Percentiles rank a stretch among this genome's conserved stretches.
Conservation (phyloP, 2,329 filamentous ascomycete genomes). For the Colletotrichum sp. region DNA sequence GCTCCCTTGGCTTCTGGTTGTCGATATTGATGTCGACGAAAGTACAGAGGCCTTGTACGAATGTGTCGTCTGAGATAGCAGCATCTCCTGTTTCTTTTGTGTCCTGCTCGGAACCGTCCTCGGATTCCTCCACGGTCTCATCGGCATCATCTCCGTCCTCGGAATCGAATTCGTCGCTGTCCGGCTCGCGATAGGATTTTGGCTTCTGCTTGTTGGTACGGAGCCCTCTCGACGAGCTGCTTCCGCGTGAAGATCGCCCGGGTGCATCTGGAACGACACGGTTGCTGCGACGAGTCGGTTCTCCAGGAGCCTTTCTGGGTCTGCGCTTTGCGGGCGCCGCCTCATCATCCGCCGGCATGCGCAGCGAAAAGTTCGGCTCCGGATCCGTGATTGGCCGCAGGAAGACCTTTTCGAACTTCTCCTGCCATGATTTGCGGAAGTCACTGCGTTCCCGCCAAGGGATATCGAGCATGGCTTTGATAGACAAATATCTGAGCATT, state of each 20-base stretch:
- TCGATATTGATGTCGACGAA: slow-evolving; percentile 76
- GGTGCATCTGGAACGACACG: slow-evolving; percentile 35
- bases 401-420: slow-evolving; percentile 72
- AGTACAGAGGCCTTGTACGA: slow-evolving; percentile 73
- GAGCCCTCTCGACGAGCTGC: slow-evolving; percentile 29
- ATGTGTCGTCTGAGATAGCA: slow-evolving; percentile 24
- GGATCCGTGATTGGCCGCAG: slow-evolving; percentile 54
- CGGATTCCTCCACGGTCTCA: slow-evolving; percentile 8
- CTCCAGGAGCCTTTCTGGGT: neutral
- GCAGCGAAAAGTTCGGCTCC: slow-evolving; percentile 25
- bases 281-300: slow-evolving; percentile 39
- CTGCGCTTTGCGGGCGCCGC: neutral
- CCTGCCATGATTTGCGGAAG: slow-evolving; percentile 80
- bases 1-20: slow-evolving; percentile 75
- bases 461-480: slow-evolving; percentile 80
- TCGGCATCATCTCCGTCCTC: slow-evolving; percentile 25
- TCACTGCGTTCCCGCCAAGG: slow-evolving; percentile 82
- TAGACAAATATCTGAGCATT: slow-evolving; percentile 70
- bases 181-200: slow-evolving; percentile 48
- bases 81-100: slow-evolving; percentile 17
- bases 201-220: slow-evolving; percentile 22
- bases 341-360: neutral
- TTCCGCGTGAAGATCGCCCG: slow-evolving; percentile 29
- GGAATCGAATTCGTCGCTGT: slow-evolving; percentile 48
- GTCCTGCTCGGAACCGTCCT: neutral